phyloP scores from a whole-genome alignment of 2,329 filamentous ascomycete genomes.

The Paecilomyces niveus region DNA sequence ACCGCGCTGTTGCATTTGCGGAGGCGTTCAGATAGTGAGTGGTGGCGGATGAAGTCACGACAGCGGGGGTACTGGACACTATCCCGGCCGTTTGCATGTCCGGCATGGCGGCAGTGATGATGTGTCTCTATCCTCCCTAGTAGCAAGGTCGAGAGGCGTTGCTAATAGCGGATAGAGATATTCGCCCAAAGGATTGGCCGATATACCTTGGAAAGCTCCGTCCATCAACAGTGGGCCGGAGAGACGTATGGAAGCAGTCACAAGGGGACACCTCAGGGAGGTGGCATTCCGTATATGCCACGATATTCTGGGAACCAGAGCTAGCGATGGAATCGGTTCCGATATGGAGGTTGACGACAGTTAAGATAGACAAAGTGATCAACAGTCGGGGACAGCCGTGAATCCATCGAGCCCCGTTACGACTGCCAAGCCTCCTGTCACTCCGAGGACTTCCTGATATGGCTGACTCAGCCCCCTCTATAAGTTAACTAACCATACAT shows the following conservation, averaged over 20 bases:
- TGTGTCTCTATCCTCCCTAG: neutral
- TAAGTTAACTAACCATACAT: no score
- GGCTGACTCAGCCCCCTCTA: constrained; percentile 10
- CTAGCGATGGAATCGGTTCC: neutral
- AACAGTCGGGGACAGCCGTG: neutral
- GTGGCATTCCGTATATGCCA: neutral
- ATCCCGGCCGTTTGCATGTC: constrained; percentile 11
- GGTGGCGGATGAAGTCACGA: constrained; percentile 8
- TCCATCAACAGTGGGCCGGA: neutral
- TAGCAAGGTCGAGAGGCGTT: neutral
- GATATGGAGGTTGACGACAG: neutral
- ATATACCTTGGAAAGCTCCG: neutral
- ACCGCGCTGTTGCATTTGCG: constrained; percentile 9
- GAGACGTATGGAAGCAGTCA: neutral
- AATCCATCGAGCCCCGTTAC: neutral
- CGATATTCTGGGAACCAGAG: neutral
- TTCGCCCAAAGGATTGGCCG: neutral
- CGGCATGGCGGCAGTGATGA: constrained; percentile 16
- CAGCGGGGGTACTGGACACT: constrained; percentile 14
- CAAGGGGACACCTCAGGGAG: neutral
- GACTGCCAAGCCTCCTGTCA: constrained; percentile 2
- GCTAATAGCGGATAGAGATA: neutral
- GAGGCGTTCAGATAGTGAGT: constrained; percentile 15
- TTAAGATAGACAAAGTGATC: neutral
- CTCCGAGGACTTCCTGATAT: constrained; percentile 3